Evolutionary conservation across 2,329 filamentous ascomycete species (phyloP).

Genomic region (Chrysosporium keratinophilum): DNA sequence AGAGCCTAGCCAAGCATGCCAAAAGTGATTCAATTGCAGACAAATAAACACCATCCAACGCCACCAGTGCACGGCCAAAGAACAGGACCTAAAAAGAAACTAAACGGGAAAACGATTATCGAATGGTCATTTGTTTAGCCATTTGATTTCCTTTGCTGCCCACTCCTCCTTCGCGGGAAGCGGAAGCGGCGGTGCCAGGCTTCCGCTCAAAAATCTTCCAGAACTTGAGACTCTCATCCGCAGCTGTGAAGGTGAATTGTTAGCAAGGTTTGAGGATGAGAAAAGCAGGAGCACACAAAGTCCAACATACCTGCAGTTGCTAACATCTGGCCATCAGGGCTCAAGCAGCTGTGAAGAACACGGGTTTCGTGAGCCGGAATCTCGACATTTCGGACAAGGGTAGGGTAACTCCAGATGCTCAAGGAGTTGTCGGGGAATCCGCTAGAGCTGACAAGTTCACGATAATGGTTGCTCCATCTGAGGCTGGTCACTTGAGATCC

Average conservation of each 20-base stretch:
- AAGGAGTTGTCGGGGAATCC: slow-evolving; percentile 99
- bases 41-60: background rate
- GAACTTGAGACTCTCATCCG: slow-evolving; percentile 97
- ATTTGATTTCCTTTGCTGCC: slow-evolving; percentile 68
- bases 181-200: slow-evolving; percentile 57
- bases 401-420: slow-evolving; percentile 98
- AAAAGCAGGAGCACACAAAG: background rate
- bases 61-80: background rate
- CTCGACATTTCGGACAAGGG: slow-evolving; percentile 91
- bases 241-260: slow-evolving; percentile 45
- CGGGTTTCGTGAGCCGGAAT: slow-evolving; percentile 95
- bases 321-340: slow-evolving; percentile 94
- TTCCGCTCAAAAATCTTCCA: slow-evolving; percentile 99
- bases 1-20: no score
- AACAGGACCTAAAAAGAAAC: slow-evolving; percentile 3
- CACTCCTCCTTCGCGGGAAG: slow-evolving; percentile 53
- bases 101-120: slow-evolving; percentile 39
- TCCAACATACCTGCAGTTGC: slow-evolving; percentile 65
- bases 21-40: background rate
- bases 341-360: slow-evolving; percentile 91
- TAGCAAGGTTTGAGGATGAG: slow-evolving; percentile 12
- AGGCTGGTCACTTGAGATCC: slow-evolving; percentile 95
- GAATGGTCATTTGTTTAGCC: slow-evolving; percentile 91
- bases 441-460: slow-evolving; percentile 93
- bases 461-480: slow-evolving; percentile 92